Percentiles rank a stretch among this genome's conserved stretches.
Evolutionary conservation across 2,329 filamentous ascomycete genomes (phyloP).

Genomic region (Periconia sp.): DNA sequence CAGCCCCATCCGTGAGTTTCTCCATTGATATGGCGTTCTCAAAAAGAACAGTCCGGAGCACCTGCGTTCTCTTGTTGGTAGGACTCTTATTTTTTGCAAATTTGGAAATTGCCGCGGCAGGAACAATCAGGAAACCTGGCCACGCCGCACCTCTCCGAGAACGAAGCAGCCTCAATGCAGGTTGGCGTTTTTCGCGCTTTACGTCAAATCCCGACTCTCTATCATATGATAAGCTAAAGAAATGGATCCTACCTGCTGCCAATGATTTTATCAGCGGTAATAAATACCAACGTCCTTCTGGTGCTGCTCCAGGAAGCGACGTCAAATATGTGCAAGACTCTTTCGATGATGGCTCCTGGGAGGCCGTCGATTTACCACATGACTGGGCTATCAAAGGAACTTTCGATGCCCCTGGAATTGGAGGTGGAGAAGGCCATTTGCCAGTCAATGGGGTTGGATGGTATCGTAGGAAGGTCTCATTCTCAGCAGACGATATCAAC

Average conservation of each 20-base stretch:
- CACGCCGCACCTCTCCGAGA: slow-evolving; percentile 16
- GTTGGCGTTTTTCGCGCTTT: slow-evolving; percentile 50
- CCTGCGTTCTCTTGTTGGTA: no score
- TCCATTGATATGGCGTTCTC: no score
- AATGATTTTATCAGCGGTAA: slow-evolving; percentile 49
- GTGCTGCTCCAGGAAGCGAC: slow-evolving; percentile 28
- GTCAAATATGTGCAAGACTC: slow-evolving; percentile 39
- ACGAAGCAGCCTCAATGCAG: slow-evolving; percentile 43
- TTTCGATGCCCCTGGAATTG: slow-evolving; percentile 46
- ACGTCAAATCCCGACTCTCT: slow-evolving; percentile 46
- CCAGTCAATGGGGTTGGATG: slow-evolving; percentile 61
- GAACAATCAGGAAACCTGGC: no score
- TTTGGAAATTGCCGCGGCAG: no score
- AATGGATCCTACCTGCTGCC: slow-evolving; percentile 51
- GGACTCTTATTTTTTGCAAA: no score
- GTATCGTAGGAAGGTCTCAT: slow-evolving; percentile 54
- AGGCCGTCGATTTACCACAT: slow-evolving; percentile 52
- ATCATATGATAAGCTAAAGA: slow-evolving; percentile 46
- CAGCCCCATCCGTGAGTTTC: no score
- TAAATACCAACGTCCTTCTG: slow-evolving; percentile 40
- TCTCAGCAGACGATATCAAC: slow-evolving; percentile 26
- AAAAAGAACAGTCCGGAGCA: no score
- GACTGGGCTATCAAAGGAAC: slow-evolving; percentile 59
- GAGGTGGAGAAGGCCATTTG: slow-evolving; percentile 53
- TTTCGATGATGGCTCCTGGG: slow-evolving; percentile 53